Base-by-base conservation (phyloP, 2,329 filamentous ascomycete genomes). In the Dothistroma septosporum region DNA sequence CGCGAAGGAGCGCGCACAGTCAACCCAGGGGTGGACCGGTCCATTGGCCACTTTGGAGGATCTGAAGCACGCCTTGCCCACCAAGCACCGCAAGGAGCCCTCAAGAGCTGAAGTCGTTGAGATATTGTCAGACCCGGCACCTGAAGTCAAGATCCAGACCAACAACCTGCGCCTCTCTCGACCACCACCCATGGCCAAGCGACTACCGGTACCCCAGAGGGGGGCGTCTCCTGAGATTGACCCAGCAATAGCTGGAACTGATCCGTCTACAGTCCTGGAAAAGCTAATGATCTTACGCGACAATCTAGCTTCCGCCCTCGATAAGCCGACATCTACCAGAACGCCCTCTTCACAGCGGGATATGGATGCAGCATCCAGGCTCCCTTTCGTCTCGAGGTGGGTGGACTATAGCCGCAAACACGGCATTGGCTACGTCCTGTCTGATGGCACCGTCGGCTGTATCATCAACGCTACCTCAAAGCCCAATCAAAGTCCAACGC, bases 361-460 rank as follows among this genome's bases (percentile, higher is more conserved):
- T 21, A 61, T 75, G 69, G 64, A 75, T 71, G 62, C 69, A 69
- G 3, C 70, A 66, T 12, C 72, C 68, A 50, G 58, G 77, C 82
- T 71, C 71, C 86, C 63, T 74, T 87, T 72, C 82, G 88, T 71
- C 76, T 86, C 71, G 11, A 91, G 92, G 72, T 94, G 90, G 90
- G 90, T 94, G 7, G 90, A 94, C 73, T 94, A 94, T 74, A 91
- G 89, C 61, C 91, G 92, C 75, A 92, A 92, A 73, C 91, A 92
- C 73, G 90, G 90, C 12, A 82, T 94, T 16, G 90, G 90, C 37
- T 94, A 93, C 70, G 91, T 93, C 60, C 79, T 94, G 57, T 90
- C 90, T 63, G 89, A 93, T 66, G 90, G 90, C 32, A 91, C 87
- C 63, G 87, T 92, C 21, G 90, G 90, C 16, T 92, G 88, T 47